A percentile compares a stretch with the other conserved stretches of the same genome.
Evolutionary conservation across 768 basidiomycete genomes (phyloP).

Genomic region (Collybia mongolica): DNA sequence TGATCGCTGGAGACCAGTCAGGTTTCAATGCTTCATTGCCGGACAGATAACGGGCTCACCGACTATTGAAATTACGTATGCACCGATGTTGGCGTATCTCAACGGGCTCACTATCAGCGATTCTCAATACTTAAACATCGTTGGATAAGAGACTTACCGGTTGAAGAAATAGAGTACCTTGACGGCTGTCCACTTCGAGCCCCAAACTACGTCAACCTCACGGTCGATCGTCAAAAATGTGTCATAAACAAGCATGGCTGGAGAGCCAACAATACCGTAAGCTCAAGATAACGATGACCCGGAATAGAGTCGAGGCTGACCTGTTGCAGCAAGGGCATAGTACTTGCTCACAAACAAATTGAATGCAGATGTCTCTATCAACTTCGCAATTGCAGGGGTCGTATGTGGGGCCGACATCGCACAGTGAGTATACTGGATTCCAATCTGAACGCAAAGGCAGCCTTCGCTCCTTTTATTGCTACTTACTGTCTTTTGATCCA

Average conservation of each 20-base stretch:
- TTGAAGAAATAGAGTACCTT: constrained; percentile 14
- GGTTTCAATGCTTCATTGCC: too few relatives aligned
- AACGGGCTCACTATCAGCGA: neutral
- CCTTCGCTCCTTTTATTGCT: too few relatives aligned
- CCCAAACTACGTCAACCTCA: constrained; percentile 11
- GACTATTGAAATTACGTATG: constrained; percentile 6
- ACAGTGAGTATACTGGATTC: too few relatives aligned
- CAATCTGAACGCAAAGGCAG: too few relatives aligned
- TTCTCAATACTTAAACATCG: too few relatives aligned
- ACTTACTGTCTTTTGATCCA: too few relatives aligned
- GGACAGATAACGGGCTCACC: neutral
- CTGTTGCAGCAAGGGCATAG: constrained; percentile 10
- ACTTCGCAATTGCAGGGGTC: constrained; percentile 6
- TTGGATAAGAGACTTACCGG: constrained; percentile 5
- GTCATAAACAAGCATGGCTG: constrained; percentile 15
- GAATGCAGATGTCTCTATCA: constrained; percentile 4
- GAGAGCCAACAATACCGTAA: neutral
- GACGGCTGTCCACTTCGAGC: constrained; percentile 11
- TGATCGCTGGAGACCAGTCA: neutral
- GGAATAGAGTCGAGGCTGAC: neutral
- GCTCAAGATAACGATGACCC: too few relatives aligned
- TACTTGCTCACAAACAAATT: constrained; percentile 12
- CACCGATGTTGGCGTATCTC: constrained; percentile 10
- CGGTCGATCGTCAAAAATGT: constrained; percentile 10
- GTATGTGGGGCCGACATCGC: constrained; percentile 5